Conservation (phyloP, 108 stramenopile species). For the Chaetoceros muelleri region DNA sequence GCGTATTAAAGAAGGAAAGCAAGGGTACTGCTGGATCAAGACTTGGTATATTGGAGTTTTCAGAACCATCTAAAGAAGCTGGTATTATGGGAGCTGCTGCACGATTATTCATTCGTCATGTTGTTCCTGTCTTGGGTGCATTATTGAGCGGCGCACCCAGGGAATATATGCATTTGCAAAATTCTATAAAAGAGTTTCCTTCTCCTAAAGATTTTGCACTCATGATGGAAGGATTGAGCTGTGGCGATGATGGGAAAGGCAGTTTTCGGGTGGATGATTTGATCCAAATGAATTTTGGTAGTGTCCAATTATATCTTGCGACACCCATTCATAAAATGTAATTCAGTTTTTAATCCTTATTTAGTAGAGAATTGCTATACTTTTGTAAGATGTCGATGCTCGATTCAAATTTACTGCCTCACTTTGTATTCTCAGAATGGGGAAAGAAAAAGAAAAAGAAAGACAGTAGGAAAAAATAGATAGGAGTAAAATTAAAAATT, state of each 20-base stretch:
- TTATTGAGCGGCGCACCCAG: constrained; percentile 54
- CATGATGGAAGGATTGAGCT: constrained; percentile 39
- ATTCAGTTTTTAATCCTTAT: no score
- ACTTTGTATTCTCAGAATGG: no score
- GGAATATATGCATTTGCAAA: constrained; percentile 78
- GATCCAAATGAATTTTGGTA: constrained; percentile 63
- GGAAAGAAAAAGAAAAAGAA: no score
- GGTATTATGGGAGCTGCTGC: constrained; percentile 47
- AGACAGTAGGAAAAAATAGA: no score
- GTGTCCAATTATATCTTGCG: constrained; percentile 63
- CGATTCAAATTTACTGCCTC: no score
- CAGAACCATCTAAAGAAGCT: constrained; percentile 41
- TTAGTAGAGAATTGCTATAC: no score
- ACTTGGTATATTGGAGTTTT: constrained; percentile 75
- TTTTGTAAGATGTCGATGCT: no score
- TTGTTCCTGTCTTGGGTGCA: constrained; percentile 67
- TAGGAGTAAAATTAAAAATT: no score
- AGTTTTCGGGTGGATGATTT: constrained; percentile 47
- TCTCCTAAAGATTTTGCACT: constrained; percentile 47
- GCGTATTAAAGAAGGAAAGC: constrained; percentile 36
- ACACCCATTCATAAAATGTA: constrained; percentile 17
- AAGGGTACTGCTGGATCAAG: constrained; percentile 1
- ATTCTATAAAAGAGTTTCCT: constrained; percentile 74
- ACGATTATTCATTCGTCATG: constrained; percentile 53
- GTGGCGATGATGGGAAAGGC: constrained; percentile 30